A percentile compares a stretch with the other conserved stretches of the same genome.
Conservation (phyloP, 352 stramenopile species). For the Phytophthora meadii region DNA sequence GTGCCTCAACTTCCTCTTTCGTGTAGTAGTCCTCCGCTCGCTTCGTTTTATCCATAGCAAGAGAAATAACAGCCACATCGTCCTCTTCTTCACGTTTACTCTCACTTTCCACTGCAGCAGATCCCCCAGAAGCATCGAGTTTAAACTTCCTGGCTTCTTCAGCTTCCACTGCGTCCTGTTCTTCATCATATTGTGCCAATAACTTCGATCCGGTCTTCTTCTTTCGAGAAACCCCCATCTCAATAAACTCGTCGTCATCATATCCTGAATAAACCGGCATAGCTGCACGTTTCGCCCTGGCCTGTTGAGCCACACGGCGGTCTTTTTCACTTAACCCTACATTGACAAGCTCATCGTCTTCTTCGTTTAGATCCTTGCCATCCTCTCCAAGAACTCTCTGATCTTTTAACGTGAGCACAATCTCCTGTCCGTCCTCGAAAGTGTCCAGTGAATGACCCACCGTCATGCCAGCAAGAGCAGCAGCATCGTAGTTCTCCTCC, state of each 20-base stretch:
- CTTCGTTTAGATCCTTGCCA: slow-evolving; percentile 83
- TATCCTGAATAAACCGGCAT: slow-evolving; percentile 94
- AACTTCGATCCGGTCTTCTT: slow-evolving; percentile 53
- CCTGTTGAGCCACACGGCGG: slow-evolving; percentile 48
- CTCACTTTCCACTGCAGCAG: slow-evolving; percentile 9
- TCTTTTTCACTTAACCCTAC: slow-evolving; percentile 84
- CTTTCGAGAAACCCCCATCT: slow-evolving; percentile 57
- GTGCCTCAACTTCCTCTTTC: slow-evolving; percentile 80
- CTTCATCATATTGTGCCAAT: slow-evolving; percentile 91
- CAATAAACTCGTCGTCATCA: slow-evolving; percentile 98
- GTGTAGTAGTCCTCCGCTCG: slow-evolving; percentile 84
- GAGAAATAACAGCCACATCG: slow-evolving; percentile 61
- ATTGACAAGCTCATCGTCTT: slow-evolving; percentile 87
- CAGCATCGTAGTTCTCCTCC: slow-evolving; percentile 58
- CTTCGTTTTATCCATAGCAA: slow-evolving; percentile 62
- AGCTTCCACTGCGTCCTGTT: slow-evolving; percentile 56
- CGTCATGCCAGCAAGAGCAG: slow-evolving; percentile 88
- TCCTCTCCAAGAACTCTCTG: slow-evolving; percentile 82
- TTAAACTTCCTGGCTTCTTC: slow-evolving; percentile 63
- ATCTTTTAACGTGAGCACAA: slow-evolving; percentile 96
- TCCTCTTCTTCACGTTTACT: slow-evolving; percentile 41
- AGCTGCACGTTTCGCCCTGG: slow-evolving; percentile 46
- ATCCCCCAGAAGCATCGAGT: slow-evolving; percentile 52
- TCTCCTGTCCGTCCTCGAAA: slow-evolving; percentile 92
- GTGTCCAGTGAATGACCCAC: slow-evolving; percentile 88